Evolutionary conservation across 2,329 filamentous ascomycete genomes (phyloP).

Genomic region (Hymenoscyphus scutula): DNA sequence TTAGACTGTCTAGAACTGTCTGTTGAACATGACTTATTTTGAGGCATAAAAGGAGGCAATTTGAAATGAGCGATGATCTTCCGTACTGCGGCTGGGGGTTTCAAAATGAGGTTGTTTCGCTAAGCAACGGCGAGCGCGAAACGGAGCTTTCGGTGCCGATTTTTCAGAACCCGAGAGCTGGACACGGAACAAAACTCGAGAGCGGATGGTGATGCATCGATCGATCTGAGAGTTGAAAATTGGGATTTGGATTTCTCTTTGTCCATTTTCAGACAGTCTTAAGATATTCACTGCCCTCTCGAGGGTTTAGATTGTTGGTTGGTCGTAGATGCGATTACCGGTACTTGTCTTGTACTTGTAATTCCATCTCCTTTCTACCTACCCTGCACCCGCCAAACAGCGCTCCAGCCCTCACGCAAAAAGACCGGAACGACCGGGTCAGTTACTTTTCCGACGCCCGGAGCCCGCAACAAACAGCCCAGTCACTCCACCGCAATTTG

Average conservation of each 20-base stretch:
- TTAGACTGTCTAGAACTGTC: too few relatives aligned
- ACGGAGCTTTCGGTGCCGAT: not conserved
- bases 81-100: not conserved
- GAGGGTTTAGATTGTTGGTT: too few relatives aligned
- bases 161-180: not conserved
- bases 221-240: too few relatives aligned
- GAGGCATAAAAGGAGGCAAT: not conserved
- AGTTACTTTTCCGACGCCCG: not conserved
- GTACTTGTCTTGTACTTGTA: too few relatives aligned
- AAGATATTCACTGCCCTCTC: too few relatives aligned
- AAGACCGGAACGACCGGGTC: not conserved
- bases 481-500: conserved; percentile 5
- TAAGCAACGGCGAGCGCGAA: not conserved
- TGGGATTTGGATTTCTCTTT: too few relatives aligned
- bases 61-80: not conserved
- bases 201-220: too few relatives aligned
- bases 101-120: not conserved
- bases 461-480: not conserved
- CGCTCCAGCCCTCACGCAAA: too few relatives aligned
- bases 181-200: not conserved
- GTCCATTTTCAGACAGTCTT: too few relatives aligned
- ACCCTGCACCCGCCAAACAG: not conserved
- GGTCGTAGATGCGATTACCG: too few relatives aligned
- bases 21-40: not conserved
- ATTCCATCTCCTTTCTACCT: not conserved